These are phyloP conservation scores for Rhodotorula sp. DNA, from an alignment of 1,284 basidiomycete genomes.

Conservation along the genomic window DNA sequence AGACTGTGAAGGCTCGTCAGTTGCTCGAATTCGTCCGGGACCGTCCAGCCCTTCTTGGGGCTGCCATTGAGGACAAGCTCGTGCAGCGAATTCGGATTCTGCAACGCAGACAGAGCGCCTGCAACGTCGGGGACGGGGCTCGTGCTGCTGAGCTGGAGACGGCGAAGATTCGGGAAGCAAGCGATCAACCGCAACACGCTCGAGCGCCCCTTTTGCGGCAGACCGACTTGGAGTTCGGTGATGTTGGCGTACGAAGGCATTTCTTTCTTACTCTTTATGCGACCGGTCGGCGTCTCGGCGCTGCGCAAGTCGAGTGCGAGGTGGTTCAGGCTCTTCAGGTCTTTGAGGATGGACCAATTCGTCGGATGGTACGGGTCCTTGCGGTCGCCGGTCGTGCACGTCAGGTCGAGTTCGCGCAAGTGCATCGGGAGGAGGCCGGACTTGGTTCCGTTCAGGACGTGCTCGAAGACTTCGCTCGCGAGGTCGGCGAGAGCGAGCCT, in stretches of 20 bases:
- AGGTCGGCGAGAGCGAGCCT: not conserved
- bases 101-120: not conserved
- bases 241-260: not conserved
- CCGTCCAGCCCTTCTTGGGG: not conserved
- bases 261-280: not conserved
- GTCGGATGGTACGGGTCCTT: constrained; percentile 3
- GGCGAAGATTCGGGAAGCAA: not conserved
- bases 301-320: not conserved
- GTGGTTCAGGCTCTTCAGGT: not conserved
- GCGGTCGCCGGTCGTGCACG: not conserved
- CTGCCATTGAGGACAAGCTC: not conserved
- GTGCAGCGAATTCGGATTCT: not conserved
- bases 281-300: not conserved
- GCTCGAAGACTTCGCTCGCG: not conserved
- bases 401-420: not conserved
- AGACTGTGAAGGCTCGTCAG: not conserved
- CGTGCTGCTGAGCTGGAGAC: not conserved
- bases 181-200: not conserved
- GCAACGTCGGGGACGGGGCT: not conserved
- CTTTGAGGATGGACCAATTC: not conserved
- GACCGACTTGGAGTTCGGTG: not conserved
- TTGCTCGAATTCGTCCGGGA: not conserved
- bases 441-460: not conserved
- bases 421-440: not conserved
- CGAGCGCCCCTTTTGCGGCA: not conserved